Base-by-base conservation (phyloP, 768 basidiomycete species). In the Calocera viscosa region DNA sequence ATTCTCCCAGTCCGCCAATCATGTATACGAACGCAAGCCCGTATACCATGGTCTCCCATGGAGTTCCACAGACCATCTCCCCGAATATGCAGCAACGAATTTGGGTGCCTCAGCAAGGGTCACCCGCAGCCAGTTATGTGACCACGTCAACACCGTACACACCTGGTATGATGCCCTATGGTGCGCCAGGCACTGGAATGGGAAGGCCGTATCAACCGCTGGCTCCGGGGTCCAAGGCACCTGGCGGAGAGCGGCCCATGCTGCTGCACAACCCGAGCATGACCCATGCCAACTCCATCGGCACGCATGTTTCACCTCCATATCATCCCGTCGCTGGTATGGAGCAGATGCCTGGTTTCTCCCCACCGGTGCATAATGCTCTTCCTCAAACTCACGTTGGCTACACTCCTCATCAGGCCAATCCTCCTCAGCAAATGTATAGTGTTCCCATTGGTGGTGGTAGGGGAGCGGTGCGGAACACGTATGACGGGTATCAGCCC, bases 401-500 rank as follows among this genome's bases (percentile, higher is more conserved):
- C 14, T 60, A 16, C 22, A 2, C 53, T 60, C 53, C 53, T 60
- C 53, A 60, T 2, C 53, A 60, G 30, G 53, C 53, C 30, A 60
- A 60, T 30, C 26, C 53, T 10, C 19, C 53, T 60, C 53, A 60
- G 53, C 53, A 60, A 26, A 60, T 60, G 53, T 60, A 60, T 30
- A 60, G 26, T 10, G 53, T 60, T 16, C 53, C 53, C 53, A 60
- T 60, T 22, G 53, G 53, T 60, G 53, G 53, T 30, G 53, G 53
- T 60, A 26, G 53, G 30, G 53, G 53, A 2, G 53, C 26, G 53
- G 53, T 60, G 53, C 53, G 53, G 53, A 60, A 60, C 26, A 32
- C 53, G 53, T 60, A 60, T 60, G 53, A 60, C 22, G 53, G 53
- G 53, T 60, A 60, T 22, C 53, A 60, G 53, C 53, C 53, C 24